phyloP scores from a whole-genome alignment of 1,139 yeast species.

The Hemisphaericaspora lyxosophila region DNA sequence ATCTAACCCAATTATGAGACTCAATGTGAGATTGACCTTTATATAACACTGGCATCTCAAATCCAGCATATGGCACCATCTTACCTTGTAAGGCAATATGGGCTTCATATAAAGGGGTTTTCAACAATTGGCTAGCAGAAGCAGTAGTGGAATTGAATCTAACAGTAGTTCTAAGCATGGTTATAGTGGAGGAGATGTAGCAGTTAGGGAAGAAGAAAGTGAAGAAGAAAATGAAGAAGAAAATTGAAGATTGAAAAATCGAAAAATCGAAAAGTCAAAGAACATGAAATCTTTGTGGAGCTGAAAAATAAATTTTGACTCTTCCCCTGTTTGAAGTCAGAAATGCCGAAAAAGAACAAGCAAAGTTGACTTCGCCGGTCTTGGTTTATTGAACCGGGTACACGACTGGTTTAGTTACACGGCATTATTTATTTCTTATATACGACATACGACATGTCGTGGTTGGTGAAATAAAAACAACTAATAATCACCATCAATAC shows the following conservation, averaged over 20 bases:
- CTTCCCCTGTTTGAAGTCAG: too few species aligned
- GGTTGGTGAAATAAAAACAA: too few species aligned
- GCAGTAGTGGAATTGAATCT: constrained; percentile 30
- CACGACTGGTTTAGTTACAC: too few species aligned
- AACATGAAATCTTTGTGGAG: too few species aligned
- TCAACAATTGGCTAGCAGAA: constrained; percentile 26
- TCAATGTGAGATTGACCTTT: constrained; percentile 81
- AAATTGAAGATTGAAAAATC: too few species aligned
- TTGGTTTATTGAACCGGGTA: too few species aligned
- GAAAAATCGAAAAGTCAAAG: too few species aligned
- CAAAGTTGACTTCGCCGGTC: too few species aligned
- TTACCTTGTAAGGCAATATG: constrained; percentile 81
- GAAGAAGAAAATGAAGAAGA: constrained; percentile 1
- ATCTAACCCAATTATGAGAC: constrained; percentile 92
- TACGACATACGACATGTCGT: too few species aligned
- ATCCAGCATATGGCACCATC: constrained; percentile 95
- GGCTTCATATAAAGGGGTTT: constrained; percentile 80
- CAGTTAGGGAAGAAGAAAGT: not conserved
- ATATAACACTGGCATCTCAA: constrained; percentile 89
- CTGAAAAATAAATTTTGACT: too few species aligned
- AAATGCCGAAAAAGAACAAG: too few species aligned
- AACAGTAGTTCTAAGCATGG: constrained; percentile 19
- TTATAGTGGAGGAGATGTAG: not conserved
- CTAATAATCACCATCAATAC: constrained; percentile 6
- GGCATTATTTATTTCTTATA: constrained; percentile 1